Evolutionary conservation across 176 grass and related monocot genomes (phyloP), one percentile per base, ranked within the genome.

Genomic region (Oryza glumipatula): DNA sequence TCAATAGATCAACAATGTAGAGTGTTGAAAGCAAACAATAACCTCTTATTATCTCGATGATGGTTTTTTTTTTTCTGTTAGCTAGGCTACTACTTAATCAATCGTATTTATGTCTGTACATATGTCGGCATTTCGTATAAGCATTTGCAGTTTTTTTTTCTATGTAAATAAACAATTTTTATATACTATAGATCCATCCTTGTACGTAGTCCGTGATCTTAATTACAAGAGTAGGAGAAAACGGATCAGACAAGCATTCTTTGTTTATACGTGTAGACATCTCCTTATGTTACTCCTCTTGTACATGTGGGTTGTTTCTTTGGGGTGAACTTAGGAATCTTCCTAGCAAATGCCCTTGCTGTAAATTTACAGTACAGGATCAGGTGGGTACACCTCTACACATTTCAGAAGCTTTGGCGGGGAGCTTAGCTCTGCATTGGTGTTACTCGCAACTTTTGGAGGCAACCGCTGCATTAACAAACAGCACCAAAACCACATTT

Each of bases 271-370:
- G 60, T 32, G 63, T 49, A 76, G 70, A 85, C 82, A 64, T 15
- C 9, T 7, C 11, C 1, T 76, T 85, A 76, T 68, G 66, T 14
- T 75, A 75, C 81, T 88, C 63, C 43, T 60, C 41, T 80, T 11
- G 63, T 76, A 80, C 82, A 84, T 69, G 85, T 81, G 46, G 76
- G 24, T 35, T 66, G 81, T 11, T 58, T 33, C 16, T 61, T 23
- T 7, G 58, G 32, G 47, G 82, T 44, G 88, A 76, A 77, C 7
- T 51, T 64, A 66, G 83, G 83, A 85, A 89, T 81, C 77, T 89
- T 81, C 77, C 10, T 26, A 19, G 67, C 80, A 72, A 88, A 66
- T 64, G 79, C 38, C 17, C 0, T n/a, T 22, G 67, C 43, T 63
- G 76, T 84, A 65, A 70, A 65, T 11, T 23, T 11, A 21, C 14